Conservation (phyloP, 2,329 filamentous ascomycete species). For the Neonectria punicea region DNA sequence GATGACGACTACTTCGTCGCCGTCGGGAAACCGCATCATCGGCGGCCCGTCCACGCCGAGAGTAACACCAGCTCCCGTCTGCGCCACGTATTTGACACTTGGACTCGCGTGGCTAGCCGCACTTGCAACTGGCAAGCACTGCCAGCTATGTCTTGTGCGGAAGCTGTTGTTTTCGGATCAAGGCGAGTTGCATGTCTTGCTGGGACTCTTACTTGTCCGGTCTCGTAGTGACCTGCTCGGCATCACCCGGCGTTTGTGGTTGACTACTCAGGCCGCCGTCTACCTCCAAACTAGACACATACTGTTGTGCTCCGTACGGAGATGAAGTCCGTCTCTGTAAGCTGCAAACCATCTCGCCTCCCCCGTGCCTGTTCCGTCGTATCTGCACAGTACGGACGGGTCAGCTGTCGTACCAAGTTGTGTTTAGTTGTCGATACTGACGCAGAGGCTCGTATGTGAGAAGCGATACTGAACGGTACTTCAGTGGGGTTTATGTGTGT, state of each 20-base stretch:
- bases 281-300: background rate
- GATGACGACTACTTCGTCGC: no score
- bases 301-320: background rate
- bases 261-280: background rate
- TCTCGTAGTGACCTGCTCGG: background rate
- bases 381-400: no score
- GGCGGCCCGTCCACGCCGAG: no score
- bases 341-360: no score
- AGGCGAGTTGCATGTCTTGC: background rate
- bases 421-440: no score
- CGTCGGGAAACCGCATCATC: no score
- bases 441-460: no score
- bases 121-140: background rate
- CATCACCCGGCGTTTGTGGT: background rate
- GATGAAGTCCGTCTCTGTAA: background rate
- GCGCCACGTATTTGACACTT: background rate
- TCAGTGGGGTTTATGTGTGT: no score
- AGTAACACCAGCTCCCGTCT: background rate
- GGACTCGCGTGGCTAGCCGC: background rate
- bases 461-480: no score
- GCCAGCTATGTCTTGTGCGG: background rate
- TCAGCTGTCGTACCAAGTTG: no score
- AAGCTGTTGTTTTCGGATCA: background rate
- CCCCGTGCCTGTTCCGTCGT: no score
- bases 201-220: background rate